phyloP scores from a whole-genome alignment of 2,329 filamentous ascomycete genomes.

The Xylaria digitata region DNA sequence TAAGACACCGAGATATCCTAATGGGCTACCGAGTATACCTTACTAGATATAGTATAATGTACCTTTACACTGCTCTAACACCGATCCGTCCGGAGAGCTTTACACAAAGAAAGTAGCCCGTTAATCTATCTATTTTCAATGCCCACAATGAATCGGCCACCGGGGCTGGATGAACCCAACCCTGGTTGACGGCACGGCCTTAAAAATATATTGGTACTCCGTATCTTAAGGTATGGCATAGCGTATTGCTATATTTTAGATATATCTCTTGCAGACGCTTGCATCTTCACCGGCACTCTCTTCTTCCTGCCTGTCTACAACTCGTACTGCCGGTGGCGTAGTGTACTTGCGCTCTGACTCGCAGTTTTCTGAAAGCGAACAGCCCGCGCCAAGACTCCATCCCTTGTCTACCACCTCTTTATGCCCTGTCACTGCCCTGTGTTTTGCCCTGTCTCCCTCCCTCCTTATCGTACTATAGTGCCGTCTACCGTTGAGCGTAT shows the following conservation, averaged over 20 bases:
- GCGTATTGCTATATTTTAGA: background rate
- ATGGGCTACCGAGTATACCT: no score
- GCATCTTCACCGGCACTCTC: conserved; percentile 3
- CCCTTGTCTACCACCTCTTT: background rate
- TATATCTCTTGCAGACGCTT: conserved; percentile 1
- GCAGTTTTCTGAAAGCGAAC: background rate
- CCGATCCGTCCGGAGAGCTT: background rate
- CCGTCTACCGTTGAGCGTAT: background rate
- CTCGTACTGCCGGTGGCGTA: no score
- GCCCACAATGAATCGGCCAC: background rate
- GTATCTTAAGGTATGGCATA: background rate
- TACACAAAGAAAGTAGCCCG: background rate
- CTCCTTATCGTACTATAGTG: background rate
- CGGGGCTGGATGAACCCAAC: background rate
- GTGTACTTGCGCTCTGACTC: no score
- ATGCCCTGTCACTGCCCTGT: background rate
- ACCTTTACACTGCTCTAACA: background rate
- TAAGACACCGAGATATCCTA: no score
- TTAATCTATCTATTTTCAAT: conserved; percentile 1
- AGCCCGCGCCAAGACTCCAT: background rate
- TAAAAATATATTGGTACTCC: conserved; percentile 7
- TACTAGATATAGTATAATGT: background rate
- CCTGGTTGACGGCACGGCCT: background rate
- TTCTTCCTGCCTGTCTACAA: background rate
- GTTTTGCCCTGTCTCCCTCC: no score